Evolutionary conservation across 2,329 filamentous ascomycete genomes (phyloP).

Genomic region (Teratosphaeria destructans): DNA sequence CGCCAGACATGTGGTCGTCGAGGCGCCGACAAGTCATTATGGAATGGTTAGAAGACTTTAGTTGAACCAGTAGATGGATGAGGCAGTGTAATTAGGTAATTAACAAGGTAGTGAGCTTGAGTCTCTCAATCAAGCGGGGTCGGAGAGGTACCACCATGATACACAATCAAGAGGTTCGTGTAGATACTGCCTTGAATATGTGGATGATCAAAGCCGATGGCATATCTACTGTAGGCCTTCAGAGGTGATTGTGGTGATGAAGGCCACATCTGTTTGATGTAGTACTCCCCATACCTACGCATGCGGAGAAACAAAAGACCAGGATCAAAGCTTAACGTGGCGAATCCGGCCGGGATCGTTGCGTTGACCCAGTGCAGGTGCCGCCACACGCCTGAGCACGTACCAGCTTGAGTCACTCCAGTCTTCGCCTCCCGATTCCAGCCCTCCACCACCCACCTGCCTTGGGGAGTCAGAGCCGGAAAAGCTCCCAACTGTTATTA

Average conservation of each 20-base stretch:
- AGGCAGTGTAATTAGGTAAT: not conserved
- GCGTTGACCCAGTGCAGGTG: not conserved
- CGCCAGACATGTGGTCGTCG: too few relatives aligned
- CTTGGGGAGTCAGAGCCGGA: not conserved
- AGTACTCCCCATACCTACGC: not conserved
- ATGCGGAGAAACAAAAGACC: not conserved
- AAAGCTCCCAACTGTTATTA: not conserved
- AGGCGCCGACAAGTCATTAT: too few relatives aligned
- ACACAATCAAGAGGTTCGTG: not conserved
- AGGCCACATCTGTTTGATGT: too few relatives aligned
- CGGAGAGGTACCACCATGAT: not conserved
- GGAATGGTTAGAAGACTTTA: too few relatives aligned
- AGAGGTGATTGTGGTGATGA: not conserved
- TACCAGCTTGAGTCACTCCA: not conserved
- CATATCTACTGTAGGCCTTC: not conserved
- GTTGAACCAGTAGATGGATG: not conserved
- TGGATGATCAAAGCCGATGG: not conserved
- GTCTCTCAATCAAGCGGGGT: not conserved
- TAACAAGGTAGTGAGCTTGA: not conserved
- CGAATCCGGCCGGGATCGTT: not conserved
- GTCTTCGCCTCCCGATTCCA: not conserved
- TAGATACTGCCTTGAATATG: not conserved
- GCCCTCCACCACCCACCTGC: not conserved
- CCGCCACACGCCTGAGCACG: not conserved
- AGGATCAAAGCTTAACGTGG: not conserved